Base-by-base conservation (phyloP, 139 green algal species). In the Yamagishiella unicocca region DNA sequence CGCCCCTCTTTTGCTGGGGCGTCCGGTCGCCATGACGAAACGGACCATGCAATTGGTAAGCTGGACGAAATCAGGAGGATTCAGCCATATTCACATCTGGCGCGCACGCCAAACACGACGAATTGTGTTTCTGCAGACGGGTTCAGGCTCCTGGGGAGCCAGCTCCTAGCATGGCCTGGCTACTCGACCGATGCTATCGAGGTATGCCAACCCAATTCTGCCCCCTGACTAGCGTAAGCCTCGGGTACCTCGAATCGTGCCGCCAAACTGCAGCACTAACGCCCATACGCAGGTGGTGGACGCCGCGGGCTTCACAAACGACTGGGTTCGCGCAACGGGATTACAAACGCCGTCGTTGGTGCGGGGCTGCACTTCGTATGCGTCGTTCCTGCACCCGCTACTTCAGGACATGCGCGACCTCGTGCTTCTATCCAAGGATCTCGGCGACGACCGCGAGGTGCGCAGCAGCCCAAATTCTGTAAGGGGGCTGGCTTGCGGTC, bases 381-480 rank as follows among this genome's bases (percentile, higher is more conserved):
- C 37, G 2, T 33, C 42, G 10, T 87, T 40, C 46, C 38, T 87
- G 35, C 25, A 8, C 42, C 82, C 66, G 37, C 31, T 87, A 67
- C 67, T 87, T 12, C 62, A 43, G 25, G 58, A 75, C 61, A 75
- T 85, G 79, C 38, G 61, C 17, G 79, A 85, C 79, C 61, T 85
- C 1, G 45, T 50, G 62, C 61, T 31, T 0, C 40, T 85, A 19
- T 74, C 80, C 7, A 66, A 77, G 43, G 80, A 66, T n/a, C 43
- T 86, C 25, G 80, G 80, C 45, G 62, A 86, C 22, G 80, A 86
- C 42, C 42, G 80, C 0, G 80, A 86, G 80, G 80, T 86, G 64
- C 5, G 64, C 1, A n/a, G n/a, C n/a, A n/a, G n/a, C n/a, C n/a
- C n/a, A n/a, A n/a, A n/a, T n/a, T n/a, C n/a, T n/a, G n/a, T n/a